Conservation (phyloP, 148 eudicot species). For the Cornus suecica region DNA sequence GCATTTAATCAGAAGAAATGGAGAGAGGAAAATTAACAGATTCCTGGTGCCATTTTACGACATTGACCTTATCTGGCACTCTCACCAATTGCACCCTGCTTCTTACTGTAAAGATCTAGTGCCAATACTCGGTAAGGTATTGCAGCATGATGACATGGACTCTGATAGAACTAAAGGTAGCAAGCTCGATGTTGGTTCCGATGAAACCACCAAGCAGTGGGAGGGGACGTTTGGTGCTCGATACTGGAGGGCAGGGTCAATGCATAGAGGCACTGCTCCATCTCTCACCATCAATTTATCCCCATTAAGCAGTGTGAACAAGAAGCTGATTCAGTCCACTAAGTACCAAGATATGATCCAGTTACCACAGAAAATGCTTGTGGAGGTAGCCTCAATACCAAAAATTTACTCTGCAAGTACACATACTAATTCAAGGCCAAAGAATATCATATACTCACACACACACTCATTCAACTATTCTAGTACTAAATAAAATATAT, state of each 20-base stretch:
- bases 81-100: slow-evolving; percentile 71
- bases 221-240: slow-evolving; percentile 68
- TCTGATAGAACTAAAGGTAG: slow-evolving; percentile 75
- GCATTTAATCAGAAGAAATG: slow-evolving; percentile 65
- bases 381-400: slow-evolving; percentile 47
- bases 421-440: too few species aligned
- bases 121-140: slow-evolving; percentile 57
- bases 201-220: slow-evolving; percentile 59
- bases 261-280: slow-evolving; percentile 67
- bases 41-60: slow-evolving; percentile 85
- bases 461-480: too few species aligned
- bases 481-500: too few species aligned
- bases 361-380: slow-evolving; percentile 30
- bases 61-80: slow-evolving; percentile 89
- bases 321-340: slow-evolving; percentile 18
- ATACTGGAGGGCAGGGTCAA: slow-evolving; percentile 84
- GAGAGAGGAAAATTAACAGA: slow-evolving; percentile 40
- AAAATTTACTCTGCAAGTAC: neutral
- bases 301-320: slow-evolving; percentile 21
- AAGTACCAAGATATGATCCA: slow-evolving; percentile 23
- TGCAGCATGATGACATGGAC: slow-evolving; percentile 83
- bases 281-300: slow-evolving; percentile 34
- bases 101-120: slow-evolving; percentile 54
- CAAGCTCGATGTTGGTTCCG: slow-evolving; percentile 71
- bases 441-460: too few species aligned